Evolutionary conservation across 2,329 filamentous ascomycete genomes (phyloP), one percentile per base, ranked within the genome.

Genomic region (Arthroderma sp.): DNA sequence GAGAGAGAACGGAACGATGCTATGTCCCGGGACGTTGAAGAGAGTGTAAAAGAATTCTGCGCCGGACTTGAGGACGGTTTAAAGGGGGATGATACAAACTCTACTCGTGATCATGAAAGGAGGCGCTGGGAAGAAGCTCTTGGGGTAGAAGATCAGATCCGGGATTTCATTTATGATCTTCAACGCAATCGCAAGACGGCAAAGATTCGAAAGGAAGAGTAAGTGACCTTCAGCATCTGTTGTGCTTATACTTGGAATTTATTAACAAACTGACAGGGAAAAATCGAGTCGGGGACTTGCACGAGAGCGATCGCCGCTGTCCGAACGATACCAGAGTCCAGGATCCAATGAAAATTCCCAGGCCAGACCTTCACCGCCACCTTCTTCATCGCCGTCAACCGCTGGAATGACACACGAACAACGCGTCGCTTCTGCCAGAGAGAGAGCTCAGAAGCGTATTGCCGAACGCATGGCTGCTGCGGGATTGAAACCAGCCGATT

Each of bases 161-260:
- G 87, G 57, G 91, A 98, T 58, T 96, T 98, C 64, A 98, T 98
- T 61, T 96, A 91, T 60, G 91, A 96, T 54, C 70, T 98, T 43
- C 88, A 95, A 61, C 80, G 89, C 49, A 84, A 81, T 50, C 93
- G 86, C 61, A 79, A 87, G 52, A 74, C 86, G 51, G 73, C 85
- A 43, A 80, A 81, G 48, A 67, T 93, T 47, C 69, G 78, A 43
- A 75, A 74, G 51, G 73, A 80, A 58, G 76, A 79, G 66, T 74
- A 63, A 60, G 69, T 58, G 11, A 27, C 49, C 43, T 15, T 29
- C 15, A 11, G 11, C 30, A 8, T 33, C 39, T 32, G 31, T 43
- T 29, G 8, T 10, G 29, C 10, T 11, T 34, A 10, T 31, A 5
- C 2, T 45, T 37, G 9, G 38, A 32, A 34, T 42, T 29, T 42